Conservation (phyloP, 2,329 filamentous ascomycete species). For the Xylariomycetidae sp. region DNA sequence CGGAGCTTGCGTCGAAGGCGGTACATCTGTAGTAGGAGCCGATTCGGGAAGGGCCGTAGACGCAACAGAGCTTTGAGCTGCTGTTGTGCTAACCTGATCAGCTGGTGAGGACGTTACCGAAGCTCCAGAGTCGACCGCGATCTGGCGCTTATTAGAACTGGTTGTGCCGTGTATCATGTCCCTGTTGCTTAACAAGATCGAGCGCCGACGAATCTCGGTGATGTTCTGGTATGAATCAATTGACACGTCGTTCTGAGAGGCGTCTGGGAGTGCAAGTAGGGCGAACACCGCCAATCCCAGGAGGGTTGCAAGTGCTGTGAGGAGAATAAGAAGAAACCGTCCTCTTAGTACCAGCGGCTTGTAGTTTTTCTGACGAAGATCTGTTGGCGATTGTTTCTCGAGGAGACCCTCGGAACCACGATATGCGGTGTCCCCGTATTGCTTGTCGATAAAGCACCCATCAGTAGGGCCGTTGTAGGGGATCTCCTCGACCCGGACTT, state of each 20-base stretch:
- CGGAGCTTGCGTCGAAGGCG: neutral
- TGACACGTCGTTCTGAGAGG: conserved; percentile 3
- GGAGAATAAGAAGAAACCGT: conserved; percentile 11
- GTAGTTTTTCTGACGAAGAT: conserved; percentile 14
- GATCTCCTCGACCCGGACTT: conserved; percentile 12
- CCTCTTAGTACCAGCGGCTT: conserved; percentile 16
- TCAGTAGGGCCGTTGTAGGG: conserved; percentile 9
- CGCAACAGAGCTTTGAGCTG: no score
- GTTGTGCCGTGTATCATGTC: no score
- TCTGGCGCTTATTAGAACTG: conserved; percentile 6
- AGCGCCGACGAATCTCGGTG: conserved; percentile 13
- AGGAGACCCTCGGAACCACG: conserved; percentile 15
- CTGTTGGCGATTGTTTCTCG: conserved; percentile 8
- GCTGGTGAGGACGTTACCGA: conserved; percentile 1
- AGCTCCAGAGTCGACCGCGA: conserved; percentile 5
- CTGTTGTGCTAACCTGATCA: conserved; percentile 2
- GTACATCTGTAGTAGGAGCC: neutral
- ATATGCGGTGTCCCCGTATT: conserved; percentile 12
- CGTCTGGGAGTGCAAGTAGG: conserved; percentile 22
- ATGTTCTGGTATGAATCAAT: conserved; percentile 10
- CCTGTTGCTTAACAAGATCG: neutral
- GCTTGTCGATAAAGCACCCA: conserved; percentile 14
- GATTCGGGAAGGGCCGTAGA: no score
- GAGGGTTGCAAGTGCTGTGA: conserved; percentile 14
- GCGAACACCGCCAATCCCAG: conserved; percentile 22